A percentile compares a stretch with the other conserved stretches of the same genome.
Conservation (phyloP, 805 yeast species). For the Wickerhamomyces subpelliculosus region DNA sequence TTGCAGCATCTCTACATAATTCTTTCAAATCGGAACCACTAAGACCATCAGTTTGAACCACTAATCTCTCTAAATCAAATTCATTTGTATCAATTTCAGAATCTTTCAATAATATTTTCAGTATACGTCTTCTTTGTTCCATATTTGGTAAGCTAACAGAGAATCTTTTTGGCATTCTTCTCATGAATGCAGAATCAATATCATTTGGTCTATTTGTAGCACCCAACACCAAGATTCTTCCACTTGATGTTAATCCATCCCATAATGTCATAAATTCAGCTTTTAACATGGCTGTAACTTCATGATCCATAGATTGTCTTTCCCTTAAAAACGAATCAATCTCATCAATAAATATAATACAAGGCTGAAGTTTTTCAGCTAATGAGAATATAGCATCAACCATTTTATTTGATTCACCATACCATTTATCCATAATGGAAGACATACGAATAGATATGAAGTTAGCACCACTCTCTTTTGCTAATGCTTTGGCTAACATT, state of each 20-base stretch:
- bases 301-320: slow-evolving; percentile 80
- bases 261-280: slow-evolving; percentile 97
- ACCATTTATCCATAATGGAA: slow-evolving; percentile 94
- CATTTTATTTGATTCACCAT: slow-evolving; percentile 91
- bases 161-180: slow-evolving; percentile 90
- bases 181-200: slow-evolving; percentile 84
- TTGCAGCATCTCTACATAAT: slow-evolving; percentile 87
- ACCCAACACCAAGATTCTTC: slow-evolving; percentile 82
- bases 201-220: slow-evolving; percentile 92
- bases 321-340: slow-evolving; percentile 91
- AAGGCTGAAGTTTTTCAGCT: slow-evolving; percentile 86
- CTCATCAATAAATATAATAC: slow-evolving; percentile 93
- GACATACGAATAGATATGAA: slow-evolving; percentile 91
- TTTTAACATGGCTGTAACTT: slow-evolving; percentile 88
- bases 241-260: slow-evolving; percentile 83
- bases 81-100: slow-evolving; percentile 47
- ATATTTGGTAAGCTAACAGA: slow-evolving; percentile 67
- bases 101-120: slow-evolving; percentile 59
- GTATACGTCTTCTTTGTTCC: slow-evolving; percentile 62
- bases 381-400: slow-evolving; percentile 89
- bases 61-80: slow-evolving; percentile 58
- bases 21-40: slow-evolving; percentile 93
- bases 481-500: slow-evolving; percentile 93
- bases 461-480: slow-evolving; percentile 85
- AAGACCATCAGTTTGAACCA: slow-evolving; percentile 58